A percentile compares a stretch with the other conserved stretches of the same genome.
Evolutionary conservation across 1,284 basidiomycete genomes (phyloP).

Genomic region (Ganoderma lingzhi): DNA sequence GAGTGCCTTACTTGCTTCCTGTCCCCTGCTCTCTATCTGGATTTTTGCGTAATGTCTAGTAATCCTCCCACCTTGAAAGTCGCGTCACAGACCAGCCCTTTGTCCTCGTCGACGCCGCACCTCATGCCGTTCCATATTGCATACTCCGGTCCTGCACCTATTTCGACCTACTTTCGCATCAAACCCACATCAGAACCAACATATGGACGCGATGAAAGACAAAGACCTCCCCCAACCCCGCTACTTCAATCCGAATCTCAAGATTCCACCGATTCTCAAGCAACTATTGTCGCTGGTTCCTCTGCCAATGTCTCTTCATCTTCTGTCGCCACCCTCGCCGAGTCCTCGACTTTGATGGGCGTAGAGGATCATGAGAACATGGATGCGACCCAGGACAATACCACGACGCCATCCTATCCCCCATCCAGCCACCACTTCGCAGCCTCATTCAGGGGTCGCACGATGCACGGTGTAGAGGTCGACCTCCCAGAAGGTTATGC

Average conservation of each 20-base stretch:
- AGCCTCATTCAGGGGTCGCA: slow-evolving; percentile 77
- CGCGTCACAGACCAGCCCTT: slow-evolving; percentile 19
- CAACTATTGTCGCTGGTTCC: slow-evolving; percentile 29
- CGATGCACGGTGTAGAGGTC: slow-evolving; percentile 70
- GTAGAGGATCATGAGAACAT: slow-evolving; percentile 16
- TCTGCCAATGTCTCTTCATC: slow-evolving; percentile 15
- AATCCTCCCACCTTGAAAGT: slow-evolving; percentile 20
- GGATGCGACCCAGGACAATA: neutral
- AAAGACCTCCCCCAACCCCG: slow-evolving; percentile 7
- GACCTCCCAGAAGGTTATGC: slow-evolving; percentile 70
- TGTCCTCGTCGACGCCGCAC: slow-evolving; percentile 56
- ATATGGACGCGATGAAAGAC: slow-evolving; percentile 40
- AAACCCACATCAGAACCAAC: slow-evolving; percentile 50
- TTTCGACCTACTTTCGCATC: slow-evolving; percentile 76
- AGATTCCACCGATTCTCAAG: slow-evolving; percentile 18
- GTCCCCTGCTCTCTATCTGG: neutral
- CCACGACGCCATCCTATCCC: neutral
- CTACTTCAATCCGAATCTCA: neutral
- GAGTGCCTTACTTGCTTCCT: too few relatives aligned
- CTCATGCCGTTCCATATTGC: slow-evolving; percentile 85
- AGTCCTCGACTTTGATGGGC: slow-evolving; percentile 17
- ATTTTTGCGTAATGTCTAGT: slow-evolving; percentile 12
- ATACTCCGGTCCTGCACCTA: slow-evolving; percentile 73
- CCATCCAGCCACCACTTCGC: slow-evolving; percentile 54
- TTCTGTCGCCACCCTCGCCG: slow-evolving; percentile 6